A percentile compares a stretch with the other conserved stretches of the same genome.
Conservation (phyloP, 2,329 filamentous ascomycete genomes). For the Leptographium wingfieldii region DNA sequence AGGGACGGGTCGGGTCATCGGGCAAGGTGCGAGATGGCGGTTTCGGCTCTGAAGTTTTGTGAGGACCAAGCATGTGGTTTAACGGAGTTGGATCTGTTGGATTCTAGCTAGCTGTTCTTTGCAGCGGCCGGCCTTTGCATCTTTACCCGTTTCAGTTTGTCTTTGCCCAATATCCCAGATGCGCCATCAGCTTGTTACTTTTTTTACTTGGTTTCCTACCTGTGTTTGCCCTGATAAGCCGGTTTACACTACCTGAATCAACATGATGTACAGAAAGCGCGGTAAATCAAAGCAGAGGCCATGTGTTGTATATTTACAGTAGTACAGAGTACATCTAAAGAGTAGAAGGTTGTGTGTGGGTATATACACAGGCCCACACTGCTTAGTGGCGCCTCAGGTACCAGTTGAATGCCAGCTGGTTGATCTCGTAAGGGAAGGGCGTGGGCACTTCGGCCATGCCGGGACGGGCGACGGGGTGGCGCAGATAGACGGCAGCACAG, state of each 20-base stretch:
- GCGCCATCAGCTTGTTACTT: conserved; percentile 1
- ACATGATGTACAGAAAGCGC: neutral
- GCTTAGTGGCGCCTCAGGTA: conserved; percentile 56
- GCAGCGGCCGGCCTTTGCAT: neutral
- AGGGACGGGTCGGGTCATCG: too few species aligned
- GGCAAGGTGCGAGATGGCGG: neutral
- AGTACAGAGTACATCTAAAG: conserved; percentile 3
- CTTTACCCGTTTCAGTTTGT: neutral
- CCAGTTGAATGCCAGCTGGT: conserved; percentile 83
- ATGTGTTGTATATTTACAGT: conserved; percentile 1
- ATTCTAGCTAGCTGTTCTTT: neutral
- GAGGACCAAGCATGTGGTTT: conserved; percentile 1
- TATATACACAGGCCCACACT: neutral
- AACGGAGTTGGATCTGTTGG: conserved; percentile 2
- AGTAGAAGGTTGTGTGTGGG: neutral
- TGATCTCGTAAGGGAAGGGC: conserved; percentile 59
- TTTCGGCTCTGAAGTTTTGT: neutral
- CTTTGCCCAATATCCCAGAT: conserved; percentile 1
- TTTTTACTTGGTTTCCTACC: neutral
- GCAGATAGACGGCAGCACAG: conserved; percentile 86
- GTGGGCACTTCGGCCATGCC: conserved; percentile 74
- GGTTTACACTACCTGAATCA: conserved; percentile 2
- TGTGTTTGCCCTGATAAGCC: neutral
- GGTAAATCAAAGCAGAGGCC: neutral
- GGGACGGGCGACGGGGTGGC: conserved; percentile 81